Percentiles rank a stretch among this genome's conserved stretches.
Evolutionary conservation across 176 grass and related monocot species (phyloP).

Genomic region (Zoysia pacifica): DNA sequence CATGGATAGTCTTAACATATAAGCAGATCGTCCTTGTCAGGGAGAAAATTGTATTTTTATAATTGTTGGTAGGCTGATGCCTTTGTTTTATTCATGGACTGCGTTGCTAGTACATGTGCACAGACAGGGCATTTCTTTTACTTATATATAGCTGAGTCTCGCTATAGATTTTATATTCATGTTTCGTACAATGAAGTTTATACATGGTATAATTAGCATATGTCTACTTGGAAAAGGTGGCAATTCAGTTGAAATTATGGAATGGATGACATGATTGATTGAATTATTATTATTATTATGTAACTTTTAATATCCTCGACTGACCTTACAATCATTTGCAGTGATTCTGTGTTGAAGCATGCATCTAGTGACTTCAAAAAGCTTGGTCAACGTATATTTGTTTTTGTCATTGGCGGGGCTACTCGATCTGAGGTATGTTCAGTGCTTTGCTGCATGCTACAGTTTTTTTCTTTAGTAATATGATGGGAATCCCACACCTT

Average conservation of each 20-base stretch:
- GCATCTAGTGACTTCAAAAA: slow-evolving; percentile 66
- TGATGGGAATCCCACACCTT: not conserved
- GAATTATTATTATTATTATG: not conserved
- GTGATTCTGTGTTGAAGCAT: slow-evolving; percentile 74
- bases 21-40: not conserved
- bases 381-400: slow-evolving; percentile 75
- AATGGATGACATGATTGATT: not conserved
- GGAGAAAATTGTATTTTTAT: slow-evolving; percentile 1
- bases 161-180: slow-evolving; percentile 1
- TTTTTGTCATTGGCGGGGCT: slow-evolving; percentile 76
- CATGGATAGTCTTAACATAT: slow-evolving; percentile 7
- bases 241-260: not conserved
- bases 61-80: not conserved
- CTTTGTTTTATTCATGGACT: not conserved
- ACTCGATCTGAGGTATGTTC: slow-evolving; percentile 67
- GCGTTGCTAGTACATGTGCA: not conserved
- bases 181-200: not conserved
- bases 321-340: slow-evolving; percentile 36
- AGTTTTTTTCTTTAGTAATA: not conserved
- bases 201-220: not conserved
- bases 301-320: slow-evolving; percentile 23
- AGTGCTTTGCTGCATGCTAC: not conserved
- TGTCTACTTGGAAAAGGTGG: not conserved
- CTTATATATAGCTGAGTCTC: not conserved
- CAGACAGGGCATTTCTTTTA: not conserved